Conservation (phyloP, 148 eudicot genomes). For the Amaranthus hypochondriacus region DNA sequence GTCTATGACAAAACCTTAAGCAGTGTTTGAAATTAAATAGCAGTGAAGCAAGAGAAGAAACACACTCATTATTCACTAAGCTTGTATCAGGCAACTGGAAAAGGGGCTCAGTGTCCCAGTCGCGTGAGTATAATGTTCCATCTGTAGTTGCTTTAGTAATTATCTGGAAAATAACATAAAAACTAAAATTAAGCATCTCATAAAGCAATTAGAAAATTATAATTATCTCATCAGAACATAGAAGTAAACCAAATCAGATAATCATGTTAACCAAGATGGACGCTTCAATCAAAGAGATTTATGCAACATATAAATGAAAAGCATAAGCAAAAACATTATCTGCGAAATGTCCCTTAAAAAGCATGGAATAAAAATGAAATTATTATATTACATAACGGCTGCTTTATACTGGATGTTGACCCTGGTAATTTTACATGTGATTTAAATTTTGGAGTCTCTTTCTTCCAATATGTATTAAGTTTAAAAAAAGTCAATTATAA, state of each 20-base stretch:
- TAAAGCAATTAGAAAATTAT: background rate
- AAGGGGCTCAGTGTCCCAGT: slow-evolving; percentile 96
- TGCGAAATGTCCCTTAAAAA: too few relatives aligned
- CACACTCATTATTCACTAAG: slow-evolving; percentile 52
- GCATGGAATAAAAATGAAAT: too few relatives aligned
- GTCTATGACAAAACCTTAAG: background rate
- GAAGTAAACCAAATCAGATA: background rate
- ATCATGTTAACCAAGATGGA: background rate
- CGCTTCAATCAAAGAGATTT: background rate
- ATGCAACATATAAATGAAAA: background rate
- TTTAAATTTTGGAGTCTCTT: too few relatives aligned
- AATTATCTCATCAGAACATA: background rate
- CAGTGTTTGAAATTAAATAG: background rate
- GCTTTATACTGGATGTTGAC: too few relatives aligned
- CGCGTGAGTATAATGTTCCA: slow-evolving; percentile 67
- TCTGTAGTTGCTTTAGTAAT: slow-evolving; percentile 84
- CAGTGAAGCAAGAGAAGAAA: slow-evolving; percentile 18
- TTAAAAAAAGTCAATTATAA: too few relatives aligned
- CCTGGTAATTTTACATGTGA: too few relatives aligned
- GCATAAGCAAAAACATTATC: background rate
- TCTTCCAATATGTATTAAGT: too few relatives aligned
- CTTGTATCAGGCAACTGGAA: slow-evolving; percentile 58
- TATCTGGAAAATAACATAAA: slow-evolving; percentile 40
- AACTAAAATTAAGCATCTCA: background rate
- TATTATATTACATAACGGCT: too few relatives aligned